Base-by-base conservation (phyloP, 345 rosid genomes). In the Arabis hirsuta region DNA sequence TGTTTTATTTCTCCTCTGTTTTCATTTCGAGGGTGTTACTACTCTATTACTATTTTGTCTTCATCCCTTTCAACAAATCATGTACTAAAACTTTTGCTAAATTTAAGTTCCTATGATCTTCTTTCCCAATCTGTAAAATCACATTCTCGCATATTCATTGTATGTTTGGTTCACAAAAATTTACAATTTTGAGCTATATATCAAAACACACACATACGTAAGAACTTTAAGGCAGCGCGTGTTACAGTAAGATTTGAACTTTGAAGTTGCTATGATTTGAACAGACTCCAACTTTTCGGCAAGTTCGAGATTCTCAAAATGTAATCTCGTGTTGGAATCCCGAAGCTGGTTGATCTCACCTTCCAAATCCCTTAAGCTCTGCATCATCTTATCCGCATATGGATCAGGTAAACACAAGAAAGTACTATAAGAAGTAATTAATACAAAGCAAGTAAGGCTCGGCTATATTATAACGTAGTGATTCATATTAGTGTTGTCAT, bases 341-440 rank as follows among this genome's bases (percentile, higher is more conserved):
- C 78, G 80, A 81, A 95, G 80, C 69, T 90, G 89, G 53, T 87
- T 91, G 32, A 83, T 85, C 74, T 91, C 89, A 0, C 44, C 55
- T 79, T 91, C 91, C 80, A 89, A 79, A 45, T 76, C 84, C 42
- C 80, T 82, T 78, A 94, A 67, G 78, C 79, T 89, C 71, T 82
- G 69, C 78, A 89, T 42, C 56, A 78, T 78, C 48, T 68, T 74
- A 36, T 79, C 74, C 1, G 63, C 62, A 53, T 84, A 85, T 0
- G 43, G 58, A 55, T 82, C 84, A 29, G 57, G 56, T 44, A 77
- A 65, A 58, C n/a, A n/a, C n/a, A n/a, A n/a, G n/a, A n/a, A n/a
- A n/a, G n/a, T n/a, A n/a, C n/a, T n/a, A n/a, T n/a, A n/a, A n/a
- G n/a, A n/a, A n/a, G n/a, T n/a, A n/a, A n/a, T n/a, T n/a, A n/a